Conservation (phyloP, 163 green algal genomes). For the Scenedesmus sp. region DNA sequence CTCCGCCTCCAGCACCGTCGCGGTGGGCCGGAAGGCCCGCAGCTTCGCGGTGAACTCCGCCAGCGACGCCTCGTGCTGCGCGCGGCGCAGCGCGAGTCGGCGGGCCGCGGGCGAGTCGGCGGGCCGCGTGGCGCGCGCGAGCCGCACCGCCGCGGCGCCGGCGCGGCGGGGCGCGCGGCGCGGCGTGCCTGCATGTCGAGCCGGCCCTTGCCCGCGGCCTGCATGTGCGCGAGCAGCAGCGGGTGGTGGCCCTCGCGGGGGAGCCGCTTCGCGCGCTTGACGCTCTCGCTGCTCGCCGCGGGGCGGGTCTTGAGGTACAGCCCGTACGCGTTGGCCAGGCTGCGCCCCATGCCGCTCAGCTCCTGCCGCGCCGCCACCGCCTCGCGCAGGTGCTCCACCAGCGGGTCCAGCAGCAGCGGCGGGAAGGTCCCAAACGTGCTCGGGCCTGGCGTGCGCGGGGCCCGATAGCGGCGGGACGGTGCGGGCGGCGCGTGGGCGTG, state of each 20-base stretch:
- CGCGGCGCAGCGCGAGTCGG: no score
- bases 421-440: no score
- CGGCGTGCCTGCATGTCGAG: slow-evolving; percentile 39
- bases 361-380: slow-evolving; percentile 57
- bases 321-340: slow-evolving; percentile 76
- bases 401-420: slow-evolving; percentile 72
- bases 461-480: no score
- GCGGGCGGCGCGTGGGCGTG: no score
- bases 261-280: slow-evolving; percentile 73
- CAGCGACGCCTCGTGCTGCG: slow-evolving; percentile 62
- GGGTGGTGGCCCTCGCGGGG: slow-evolving; percentile 73
- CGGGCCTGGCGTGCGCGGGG: no score
- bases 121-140: no score
- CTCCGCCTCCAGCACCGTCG: slow-evolving; percentile 90
- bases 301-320: slow-evolving; percentile 92
- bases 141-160: no score
- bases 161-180: no score
- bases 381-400: slow-evolving; percentile 72
- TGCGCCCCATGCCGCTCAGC: slow-evolving; percentile 59
- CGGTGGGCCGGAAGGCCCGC: slow-evolving; percentile 76
- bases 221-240: slow-evolving; percentile 72
- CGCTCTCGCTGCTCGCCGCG: slow-evolving; percentile 72
- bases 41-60: slow-evolving; percentile 76
- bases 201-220: slow-evolving; percentile 18
- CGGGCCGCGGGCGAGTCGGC: no score